Percentiles rank a stretch among this genome's conserved stretches.
Conservation (phyloP, 75 land plant genomes). For the Selaginella tamariscina region DNA sequence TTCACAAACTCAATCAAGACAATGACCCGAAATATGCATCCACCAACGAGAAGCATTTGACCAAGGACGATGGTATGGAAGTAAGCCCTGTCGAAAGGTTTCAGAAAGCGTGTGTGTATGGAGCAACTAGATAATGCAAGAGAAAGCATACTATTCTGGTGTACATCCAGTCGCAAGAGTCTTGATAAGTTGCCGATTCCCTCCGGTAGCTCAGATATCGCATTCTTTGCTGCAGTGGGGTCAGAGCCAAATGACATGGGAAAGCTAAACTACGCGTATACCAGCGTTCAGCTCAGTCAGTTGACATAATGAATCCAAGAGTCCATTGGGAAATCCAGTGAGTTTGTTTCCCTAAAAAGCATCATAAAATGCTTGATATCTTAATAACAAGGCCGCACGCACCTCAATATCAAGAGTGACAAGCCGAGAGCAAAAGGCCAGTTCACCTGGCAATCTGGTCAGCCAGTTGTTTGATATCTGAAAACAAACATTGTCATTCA, state of each 20-base stretch:
- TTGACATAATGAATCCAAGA: slow-evolving; percentile 44
- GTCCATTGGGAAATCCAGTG: slow-evolving; percentile 29
- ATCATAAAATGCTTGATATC: neutral
- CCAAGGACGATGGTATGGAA: slow-evolving; percentile 66
- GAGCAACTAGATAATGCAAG: neutral
- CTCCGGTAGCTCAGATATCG: slow-evolving; percentile 48
- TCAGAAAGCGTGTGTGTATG: no score
- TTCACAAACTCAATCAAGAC: neutral
- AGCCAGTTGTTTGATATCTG: slow-evolving; percentile 67
- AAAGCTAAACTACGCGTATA: slow-evolving; percentile 14
- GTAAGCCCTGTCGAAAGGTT: slow-evolving; percentile 45
- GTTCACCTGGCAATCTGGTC: slow-evolving; percentile 52
- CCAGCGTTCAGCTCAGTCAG: slow-evolving; percentile 87
- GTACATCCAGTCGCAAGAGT: slow-evolving; percentile 70
- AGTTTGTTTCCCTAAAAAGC: slow-evolving; percentile 63
- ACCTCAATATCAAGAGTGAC: slow-evolving; percentile 72
- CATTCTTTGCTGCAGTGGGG: slow-evolving; percentile 44
- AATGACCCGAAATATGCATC: slow-evolving; percentile 76
- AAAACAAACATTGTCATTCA: no score
- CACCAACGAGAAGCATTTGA: slow-evolving; percentile 47
- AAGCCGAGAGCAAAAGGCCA: slow-evolving; percentile 50
- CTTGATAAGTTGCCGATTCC: slow-evolving; percentile 59
- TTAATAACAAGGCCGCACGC: slow-evolving; percentile 5
- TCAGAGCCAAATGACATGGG: neutral
- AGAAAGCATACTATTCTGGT: slow-evolving; percentile 63